These are phyloP conservation scores for Phytopythium aichiense DNA, from an alignment of 352 stramenopile genomes.

Conservation along the genomic window DNA sequence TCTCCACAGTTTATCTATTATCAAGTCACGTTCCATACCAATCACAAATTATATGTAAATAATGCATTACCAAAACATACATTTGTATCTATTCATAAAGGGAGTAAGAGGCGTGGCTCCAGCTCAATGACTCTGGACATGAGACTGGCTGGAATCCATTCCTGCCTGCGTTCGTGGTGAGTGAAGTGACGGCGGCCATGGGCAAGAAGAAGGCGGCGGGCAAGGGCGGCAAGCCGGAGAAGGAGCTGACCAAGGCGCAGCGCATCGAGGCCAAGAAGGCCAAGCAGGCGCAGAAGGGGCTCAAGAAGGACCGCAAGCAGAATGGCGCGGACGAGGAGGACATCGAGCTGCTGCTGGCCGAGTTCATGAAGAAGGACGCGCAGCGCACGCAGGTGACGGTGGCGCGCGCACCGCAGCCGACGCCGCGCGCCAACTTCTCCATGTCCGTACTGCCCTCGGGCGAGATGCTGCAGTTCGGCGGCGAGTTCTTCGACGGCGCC, in stretches of 20 bases:
- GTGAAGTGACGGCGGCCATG: slow-evolving; percentile 31
- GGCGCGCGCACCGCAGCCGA: slow-evolving; percentile 46
- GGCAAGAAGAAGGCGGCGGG: slow-evolving; percentile 58
- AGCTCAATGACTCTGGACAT: too few relatives aligned
- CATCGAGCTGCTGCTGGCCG: slow-evolving; percentile 74
- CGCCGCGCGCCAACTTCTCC: slow-evolving; percentile 75
- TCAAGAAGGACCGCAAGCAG: slow-evolving; percentile 80
- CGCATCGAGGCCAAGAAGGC: slow-evolving; percentile 76
- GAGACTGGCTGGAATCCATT: neutral
- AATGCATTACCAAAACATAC: too few relatives aligned
- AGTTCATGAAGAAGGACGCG: slow-evolving; percentile 79
- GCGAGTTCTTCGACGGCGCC: slow-evolving; percentile 97
- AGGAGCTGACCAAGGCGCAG: slow-evolving; percentile 65
- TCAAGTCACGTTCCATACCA: too few relatives aligned
- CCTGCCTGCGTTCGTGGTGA: neutral
- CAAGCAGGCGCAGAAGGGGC: slow-evolving; percentile 61
- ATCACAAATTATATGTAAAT: too few relatives aligned
- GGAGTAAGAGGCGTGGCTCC: too few relatives aligned
- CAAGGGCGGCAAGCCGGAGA: slow-evolving; percentile 50
- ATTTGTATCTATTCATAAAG: too few relatives aligned
- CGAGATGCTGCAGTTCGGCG: slow-evolving; percentile 93
- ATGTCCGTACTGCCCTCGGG: slow-evolving; percentile 65
- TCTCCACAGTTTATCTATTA: too few relatives aligned
- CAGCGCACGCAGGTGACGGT: slow-evolving; percentile 61
- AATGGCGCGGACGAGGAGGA: slow-evolving; percentile 74